Base-by-base conservation (phyloP, 1,284 basidiomycete species). In the Athelia sp. region DNA sequence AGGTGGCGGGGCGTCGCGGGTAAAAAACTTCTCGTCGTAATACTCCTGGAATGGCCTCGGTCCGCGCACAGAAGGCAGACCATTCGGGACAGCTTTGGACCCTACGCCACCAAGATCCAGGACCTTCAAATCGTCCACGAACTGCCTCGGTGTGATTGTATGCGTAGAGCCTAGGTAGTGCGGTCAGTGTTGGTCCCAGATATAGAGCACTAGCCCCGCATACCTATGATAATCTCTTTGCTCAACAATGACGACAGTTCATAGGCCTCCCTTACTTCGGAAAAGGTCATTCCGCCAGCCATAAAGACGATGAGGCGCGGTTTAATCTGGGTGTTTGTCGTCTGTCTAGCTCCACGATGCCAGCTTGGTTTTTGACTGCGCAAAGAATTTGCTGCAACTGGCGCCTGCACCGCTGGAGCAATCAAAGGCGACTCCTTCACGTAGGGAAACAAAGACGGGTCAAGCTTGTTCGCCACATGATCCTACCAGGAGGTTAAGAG, bases 271-370 rank as follows among this genome's bases (percentile, higher is more conserved):
- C 96, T 75, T 66, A 97, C 87, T 69, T 99, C 97, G 0, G 92
- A 93, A 65, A 95, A 97, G 2, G 96, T 97, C 81, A 97, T 88
- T 1, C 97, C 97, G 26, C 97, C 97, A 11, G 92, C 92, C 13
- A 98, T 76, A 66, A 98, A 99, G 36, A 98, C 78, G 46, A 99
- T 73, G 19, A 97, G 64, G n/a, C 96, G 76, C 63, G 94, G 89
- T 51, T 85, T 81, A 47, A 76, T 82, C 49, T 88, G 84, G 47
- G 69, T 67, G 6, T 73, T 64, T 8, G 73, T 74, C 21, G 72
- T 74, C 2, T 79, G 68, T 56, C 75, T 78, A 3, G 78, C 77
- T 8, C 36, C 36, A 55, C 82, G 79, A 60, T 93, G 90, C 92
- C 93, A 95, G 49, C 81, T 86, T 4, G 92, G 91, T 63, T 85